A percentile compares a stretch with the other conserved stretches of the same genome.
Evolutionary conservation across 2,329 filamentous ascomycete species (phyloP).

Genomic region (Mycosphaerella sp.): DNA sequence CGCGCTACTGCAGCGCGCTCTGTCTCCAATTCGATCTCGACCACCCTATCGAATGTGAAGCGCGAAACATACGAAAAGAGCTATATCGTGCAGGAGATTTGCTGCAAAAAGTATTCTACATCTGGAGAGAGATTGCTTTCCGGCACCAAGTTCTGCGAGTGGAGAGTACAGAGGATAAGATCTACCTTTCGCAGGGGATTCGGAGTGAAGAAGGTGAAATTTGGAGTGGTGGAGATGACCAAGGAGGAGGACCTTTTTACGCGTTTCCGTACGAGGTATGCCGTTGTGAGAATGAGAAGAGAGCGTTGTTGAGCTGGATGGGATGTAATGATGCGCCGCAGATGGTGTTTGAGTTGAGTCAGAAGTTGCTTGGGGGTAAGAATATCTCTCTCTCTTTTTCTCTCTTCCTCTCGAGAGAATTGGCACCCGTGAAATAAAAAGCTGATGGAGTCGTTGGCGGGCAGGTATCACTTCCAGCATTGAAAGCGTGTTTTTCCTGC

Average conservation of each 20-base stretch:
- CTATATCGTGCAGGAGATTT: background rate
- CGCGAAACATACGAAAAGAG: background rate
- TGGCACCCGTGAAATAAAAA: too few species aligned
- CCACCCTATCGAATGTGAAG: background rate
- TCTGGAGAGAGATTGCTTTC: background rate
- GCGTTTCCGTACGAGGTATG: background rate
- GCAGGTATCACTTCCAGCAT: constrained; percentile 1
- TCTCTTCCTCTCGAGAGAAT: too few species aligned
- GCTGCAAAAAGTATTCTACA: background rate
- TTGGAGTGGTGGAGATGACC: too few species aligned
- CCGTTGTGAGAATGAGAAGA: background rate
- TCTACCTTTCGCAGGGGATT: background rate
- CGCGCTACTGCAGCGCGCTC: background rate
- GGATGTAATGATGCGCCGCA: background rate
- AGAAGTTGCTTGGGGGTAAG: constrained; percentile 1
- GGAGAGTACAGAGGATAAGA: background rate
- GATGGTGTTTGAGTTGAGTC: background rate
- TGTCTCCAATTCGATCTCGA: background rate
- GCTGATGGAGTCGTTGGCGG: too few species aligned
- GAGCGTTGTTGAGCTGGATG: background rate
- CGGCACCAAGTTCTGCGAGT: background rate
- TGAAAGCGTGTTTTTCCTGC: background rate
- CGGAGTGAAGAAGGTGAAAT: too few species aligned
- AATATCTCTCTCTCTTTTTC: too few species aligned
- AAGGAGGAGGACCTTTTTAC: background rate